These are phyloP conservation scores for Ophiocordyceps polyrhachis-furcata DNA, from an alignment of 2,329 filamentous ascomycete genomes.

Conservation along the genomic window DNA sequence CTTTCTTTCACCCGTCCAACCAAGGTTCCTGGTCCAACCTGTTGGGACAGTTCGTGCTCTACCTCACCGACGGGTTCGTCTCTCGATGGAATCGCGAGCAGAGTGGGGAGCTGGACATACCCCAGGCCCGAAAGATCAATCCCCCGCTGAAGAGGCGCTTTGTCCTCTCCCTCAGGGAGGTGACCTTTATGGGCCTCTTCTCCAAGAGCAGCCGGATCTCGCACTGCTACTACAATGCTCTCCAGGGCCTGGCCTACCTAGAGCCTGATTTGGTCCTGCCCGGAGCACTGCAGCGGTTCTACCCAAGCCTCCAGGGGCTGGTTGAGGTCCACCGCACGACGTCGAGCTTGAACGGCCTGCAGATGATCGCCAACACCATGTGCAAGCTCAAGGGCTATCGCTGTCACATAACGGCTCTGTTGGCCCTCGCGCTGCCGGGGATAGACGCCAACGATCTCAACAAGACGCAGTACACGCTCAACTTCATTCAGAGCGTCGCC, in stretches of 20 bases:
- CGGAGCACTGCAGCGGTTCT: slow-evolving; percentile 86
- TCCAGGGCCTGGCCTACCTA: slow-evolving; percentile 77
- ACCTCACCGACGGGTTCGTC: slow-evolving; percentile 88
- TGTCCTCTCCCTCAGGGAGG: slow-evolving; percentile 73
- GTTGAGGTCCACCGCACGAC: slow-evolving; percentile 95
- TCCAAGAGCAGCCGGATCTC: slow-evolving; percentile 86
- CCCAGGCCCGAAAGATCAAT: slow-evolving; percentile 60
- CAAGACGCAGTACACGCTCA: slow-evolving; percentile 86
- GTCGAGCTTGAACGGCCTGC: slow-evolving; percentile 77
- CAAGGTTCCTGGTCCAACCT: slow-evolving; percentile 82
- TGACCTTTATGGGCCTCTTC: slow-evolving; percentile 96
- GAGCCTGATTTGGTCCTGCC: slow-evolving; percentile 85
- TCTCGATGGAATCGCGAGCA: slow-evolving; percentile 94
- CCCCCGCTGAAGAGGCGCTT: slow-evolving; percentile 73
- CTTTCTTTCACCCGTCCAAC: slow-evolving; percentile 97
- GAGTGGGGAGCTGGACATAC: slow-evolving; percentile 78
- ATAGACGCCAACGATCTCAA: slow-evolving; percentile 96
- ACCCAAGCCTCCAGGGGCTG: slow-evolving; percentile 86
- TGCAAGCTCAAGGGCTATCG: slow-evolving; percentile 87
- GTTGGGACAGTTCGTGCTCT: slow-evolving; percentile 77
- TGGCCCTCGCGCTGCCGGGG: slow-evolving; percentile 84
- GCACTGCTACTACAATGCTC: slow-evolving; percentile 74
- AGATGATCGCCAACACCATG: slow-evolving; percentile 84
- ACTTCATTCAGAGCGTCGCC: slow-evolving; percentile 87
- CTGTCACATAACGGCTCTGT: slow-evolving; percentile 81